Conservation (phyloP, 495 filamentous ascomycete genomes). For the Pseudoneurospora amorphoporcata region DNA sequence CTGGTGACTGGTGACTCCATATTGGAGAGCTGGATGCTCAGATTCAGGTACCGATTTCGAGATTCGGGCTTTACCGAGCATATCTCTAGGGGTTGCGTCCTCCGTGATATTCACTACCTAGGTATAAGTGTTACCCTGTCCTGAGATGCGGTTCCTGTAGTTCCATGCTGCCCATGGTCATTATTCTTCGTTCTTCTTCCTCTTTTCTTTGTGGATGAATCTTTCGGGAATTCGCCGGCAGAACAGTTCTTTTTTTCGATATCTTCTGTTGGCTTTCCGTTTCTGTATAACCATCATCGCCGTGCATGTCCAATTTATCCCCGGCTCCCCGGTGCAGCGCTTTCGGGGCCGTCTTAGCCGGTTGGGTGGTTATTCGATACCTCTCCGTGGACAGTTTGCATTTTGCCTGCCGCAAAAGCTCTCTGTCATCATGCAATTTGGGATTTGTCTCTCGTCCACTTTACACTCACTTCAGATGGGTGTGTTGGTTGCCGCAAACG, state of each 20-base stretch:
- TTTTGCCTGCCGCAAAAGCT: not conserved
- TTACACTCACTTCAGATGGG: not conserved
- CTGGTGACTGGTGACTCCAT: not conserved
- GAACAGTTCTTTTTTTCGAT: not conserved
- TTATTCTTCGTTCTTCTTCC: not conserved
- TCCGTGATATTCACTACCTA: not conserved
- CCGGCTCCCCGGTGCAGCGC: not conserved
- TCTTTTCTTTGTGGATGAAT: not conserved
- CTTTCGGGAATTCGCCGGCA: not conserved
- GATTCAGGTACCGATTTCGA: not conserved
- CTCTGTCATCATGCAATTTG: not conserved
- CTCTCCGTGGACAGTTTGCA: not conserved
- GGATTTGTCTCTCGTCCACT: not conserved
- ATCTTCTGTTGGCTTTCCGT: not conserved
- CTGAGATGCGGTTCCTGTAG: not conserved
- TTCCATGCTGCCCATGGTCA: not conserved
- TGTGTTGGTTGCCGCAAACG: not conserved
- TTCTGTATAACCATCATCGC: not conserved
- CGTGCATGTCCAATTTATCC: not conserved
- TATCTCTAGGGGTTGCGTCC: not conserved
- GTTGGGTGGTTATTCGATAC: not conserved
- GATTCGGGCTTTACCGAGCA: not conserved
- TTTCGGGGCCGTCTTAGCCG: not conserved
- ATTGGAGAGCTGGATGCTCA: not conserved
- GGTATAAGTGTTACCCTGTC: not conserved